Evolutionary conservation across 108 stramenopile genomes (phyloP).

Genomic region (Conticribra weissflogii): DNA sequence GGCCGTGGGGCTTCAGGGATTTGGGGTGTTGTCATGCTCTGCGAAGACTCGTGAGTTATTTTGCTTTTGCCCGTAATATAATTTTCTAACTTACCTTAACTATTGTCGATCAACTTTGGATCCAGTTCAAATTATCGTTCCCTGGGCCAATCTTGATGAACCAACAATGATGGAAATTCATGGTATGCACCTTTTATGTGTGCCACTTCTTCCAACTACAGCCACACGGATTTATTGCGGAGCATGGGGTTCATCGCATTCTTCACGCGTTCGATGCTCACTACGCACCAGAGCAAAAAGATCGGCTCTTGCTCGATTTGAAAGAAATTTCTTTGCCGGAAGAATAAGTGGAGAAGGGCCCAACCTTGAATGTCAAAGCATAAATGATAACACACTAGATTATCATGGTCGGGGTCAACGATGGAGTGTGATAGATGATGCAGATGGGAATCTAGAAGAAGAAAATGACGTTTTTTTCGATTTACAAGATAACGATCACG

Average conservation of each 20-base stretch:
- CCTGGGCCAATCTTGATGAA: conserved; percentile 72
- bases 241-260: conserved; percentile 17
- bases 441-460: conserved; percentile 7
- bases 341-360: conserved; percentile 72
- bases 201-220: conserved; percentile 74
- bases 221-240: conserved; percentile 72
- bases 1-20: conserved; percentile 73
- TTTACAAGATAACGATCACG: neutral
- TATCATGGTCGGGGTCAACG: conserved; percentile 30
- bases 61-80: neutral
- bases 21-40: conserved; percentile 77
- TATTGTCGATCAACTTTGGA: neutral
- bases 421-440: conserved; percentile 19
- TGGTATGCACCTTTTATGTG: conserved; percentile 77
- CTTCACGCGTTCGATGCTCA: conserved; percentile 38
- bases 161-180: conserved; percentile 67
- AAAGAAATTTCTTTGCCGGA: conserved; percentile 76
- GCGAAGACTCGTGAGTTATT: conserved; percentile 32
- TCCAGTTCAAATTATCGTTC: conserved; percentile 60
- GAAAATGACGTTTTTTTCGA: neutral
- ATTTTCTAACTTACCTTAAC: neutral
- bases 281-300: conserved; percentile 76
- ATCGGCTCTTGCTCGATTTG: conserved; percentile 71
- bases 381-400: conserved; percentile 10
- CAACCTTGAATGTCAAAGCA: conserved; percentile 23